Conservation (phyloP, 2,329 filamentous ascomycete genomes). For the Pestalotiopsis sp. region DNA sequence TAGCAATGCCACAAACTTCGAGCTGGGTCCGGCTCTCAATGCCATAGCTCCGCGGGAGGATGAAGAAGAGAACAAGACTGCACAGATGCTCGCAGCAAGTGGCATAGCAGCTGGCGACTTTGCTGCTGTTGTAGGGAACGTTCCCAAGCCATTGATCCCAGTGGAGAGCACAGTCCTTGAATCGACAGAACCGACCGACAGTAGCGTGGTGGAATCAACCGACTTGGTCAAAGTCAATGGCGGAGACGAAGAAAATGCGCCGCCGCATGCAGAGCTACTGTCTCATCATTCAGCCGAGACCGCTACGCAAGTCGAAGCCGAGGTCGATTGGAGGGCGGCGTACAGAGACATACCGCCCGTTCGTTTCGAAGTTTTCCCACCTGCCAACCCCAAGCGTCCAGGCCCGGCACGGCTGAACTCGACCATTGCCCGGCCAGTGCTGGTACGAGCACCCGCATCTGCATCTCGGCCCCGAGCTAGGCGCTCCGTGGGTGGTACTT, state of each 20-base stretch:
- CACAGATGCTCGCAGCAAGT: conserved; percentile 32
- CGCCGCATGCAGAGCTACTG: conserved; percentile 22
- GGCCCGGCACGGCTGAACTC: conserved; percentile 48
- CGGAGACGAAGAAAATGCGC: conserved; percentile 25
- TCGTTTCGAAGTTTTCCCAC: conserved; percentile 80
- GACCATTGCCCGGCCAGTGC: conserved; percentile 33
- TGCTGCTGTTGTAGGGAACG: conserved; percentile 21
- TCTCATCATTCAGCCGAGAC: conserved; percentile 19
- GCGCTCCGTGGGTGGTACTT: conserved; percentile 35
- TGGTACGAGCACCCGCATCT: conserved; percentile 31
- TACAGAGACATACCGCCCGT: conserved; percentile 67
- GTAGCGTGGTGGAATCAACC: conserved; percentile 20
- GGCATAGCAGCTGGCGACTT: conserved; percentile 35
- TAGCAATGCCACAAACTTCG: conserved; percentile 79
- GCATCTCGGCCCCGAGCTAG: conserved; percentile 39
- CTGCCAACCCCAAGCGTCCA: conserved; percentile 54
- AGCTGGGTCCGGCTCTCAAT: conserved; percentile 78
- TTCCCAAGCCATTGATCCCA: conserved; percentile 34
- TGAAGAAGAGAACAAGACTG: conserved; percentile 52
- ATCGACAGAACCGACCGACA: conserved; percentile 43
- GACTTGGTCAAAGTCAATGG: conserved; percentile 29
- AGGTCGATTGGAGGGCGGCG: conserved; percentile 46
- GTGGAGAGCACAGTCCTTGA: conserved; percentile 35
- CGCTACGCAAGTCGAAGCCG: conserved; percentile 27
- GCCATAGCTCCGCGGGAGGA: conserved; percentile 88